Conservation (phyloP, 1,284 basidiomycete genomes). For the Melanopsichium pennsylvanicum region DNA sequence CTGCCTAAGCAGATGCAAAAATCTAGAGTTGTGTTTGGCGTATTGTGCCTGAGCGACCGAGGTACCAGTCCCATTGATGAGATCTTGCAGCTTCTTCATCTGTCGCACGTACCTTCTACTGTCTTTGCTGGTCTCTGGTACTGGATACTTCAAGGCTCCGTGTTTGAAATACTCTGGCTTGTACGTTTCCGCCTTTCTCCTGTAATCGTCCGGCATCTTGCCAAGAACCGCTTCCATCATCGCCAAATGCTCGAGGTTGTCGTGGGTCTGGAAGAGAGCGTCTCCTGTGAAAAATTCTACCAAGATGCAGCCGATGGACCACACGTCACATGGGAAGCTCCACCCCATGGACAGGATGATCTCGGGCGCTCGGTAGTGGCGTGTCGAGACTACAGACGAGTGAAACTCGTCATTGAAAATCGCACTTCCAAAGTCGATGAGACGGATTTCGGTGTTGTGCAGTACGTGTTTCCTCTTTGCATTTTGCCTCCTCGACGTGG, state of each 20-base stretch:
- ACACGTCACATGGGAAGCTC: conserved; percentile 98
- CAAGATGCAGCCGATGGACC: conserved; percentile 97
- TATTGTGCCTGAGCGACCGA: conserved; percentile 37
- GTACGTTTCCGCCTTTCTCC: conserved; percentile 69
- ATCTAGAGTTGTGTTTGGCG: conserved; percentile 73
- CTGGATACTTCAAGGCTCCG: conserved; percentile 86
- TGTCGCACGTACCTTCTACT: conserved; percentile 92
- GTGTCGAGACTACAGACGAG: conserved; percentile 93
- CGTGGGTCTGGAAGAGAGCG: conserved; percentile 97
- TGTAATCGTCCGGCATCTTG: conserved; percentile 86
- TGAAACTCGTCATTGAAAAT: conserved; percentile 99
- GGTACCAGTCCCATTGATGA: conserved; percentile 78
- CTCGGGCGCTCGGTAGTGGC: conserved; percentile 98
- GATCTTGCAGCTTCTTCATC: conserved; percentile 83
- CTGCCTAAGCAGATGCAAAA: conserved; percentile 84
- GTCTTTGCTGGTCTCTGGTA: conserved; percentile 82
- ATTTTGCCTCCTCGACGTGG: conserved; percentile 50
- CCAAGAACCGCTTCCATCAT: conserved; percentile 99
- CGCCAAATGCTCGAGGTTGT: conserved; percentile 97
- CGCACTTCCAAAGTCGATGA: conserved; percentile 98
- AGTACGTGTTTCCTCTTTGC: conserved; percentile 70
- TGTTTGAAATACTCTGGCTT: conserved; percentile 94
- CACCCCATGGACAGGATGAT: conserved; percentile 95
- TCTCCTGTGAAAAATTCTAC: conserved; percentile 98
- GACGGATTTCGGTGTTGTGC: conserved; percentile 86